These are phyloP conservation scores for Apostasia ramifera DNA, from an alignment of 106 monocot genomes.

Conservation along the genomic window DNA sequence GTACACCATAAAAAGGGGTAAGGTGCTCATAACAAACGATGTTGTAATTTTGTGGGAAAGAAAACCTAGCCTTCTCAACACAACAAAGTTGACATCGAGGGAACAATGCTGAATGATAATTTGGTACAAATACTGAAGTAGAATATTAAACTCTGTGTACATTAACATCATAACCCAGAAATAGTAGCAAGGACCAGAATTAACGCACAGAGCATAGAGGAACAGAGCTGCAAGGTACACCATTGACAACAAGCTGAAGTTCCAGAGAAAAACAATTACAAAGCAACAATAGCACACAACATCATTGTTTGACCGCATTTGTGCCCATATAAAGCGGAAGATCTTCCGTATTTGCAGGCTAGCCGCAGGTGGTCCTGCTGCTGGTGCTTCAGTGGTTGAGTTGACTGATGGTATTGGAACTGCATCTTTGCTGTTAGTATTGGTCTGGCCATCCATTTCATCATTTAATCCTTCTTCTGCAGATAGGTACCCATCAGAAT, in stretches of 20 bases:
- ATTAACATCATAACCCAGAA: slow-evolving; percentile 93
- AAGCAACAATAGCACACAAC: slow-evolving; percentile 93
- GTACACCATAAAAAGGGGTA: slow-evolving; percentile 88
- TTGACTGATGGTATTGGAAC: slow-evolving; percentile 36
- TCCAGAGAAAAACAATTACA: slow-evolving; percentile 85
- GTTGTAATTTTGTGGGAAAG: slow-evolving; percentile 57
- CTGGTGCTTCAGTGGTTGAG: slow-evolving; percentile 23
- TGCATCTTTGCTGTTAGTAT: slow-evolving; percentile 13
- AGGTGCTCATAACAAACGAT: slow-evolving; percentile 82
- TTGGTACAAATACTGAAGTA: slow-evolving; percentile 88
- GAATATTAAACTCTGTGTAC: slow-evolving; percentile 84
- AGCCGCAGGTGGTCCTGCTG: slow-evolving; percentile 22
- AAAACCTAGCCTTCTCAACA: slow-evolving; percentile 69
- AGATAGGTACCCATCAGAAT: slow-evolving; percentile 51
- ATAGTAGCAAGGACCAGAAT: slow-evolving; percentile 78
- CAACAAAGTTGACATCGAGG: slow-evolving; percentile 28
- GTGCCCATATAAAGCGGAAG: slow-evolving; percentile 73
- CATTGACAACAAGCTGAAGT: slow-evolving; percentile 92
- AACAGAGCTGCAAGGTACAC: slow-evolving; percentile 84
- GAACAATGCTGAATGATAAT: slow-evolving; percentile 93
- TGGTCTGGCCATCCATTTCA: slow-evolving; percentile 47
- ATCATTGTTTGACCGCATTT: slow-evolving; percentile 96
- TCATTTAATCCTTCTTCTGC: slow-evolving; percentile 47
- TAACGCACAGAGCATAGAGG: slow-evolving; percentile 92
- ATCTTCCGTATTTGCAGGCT: slow-evolving; percentile 78